These are phyloP conservation scores for Triticum aestivum DNA, from an alignment of 176 grass and related monocot genomes.

Conservation along the genomic window DNA sequence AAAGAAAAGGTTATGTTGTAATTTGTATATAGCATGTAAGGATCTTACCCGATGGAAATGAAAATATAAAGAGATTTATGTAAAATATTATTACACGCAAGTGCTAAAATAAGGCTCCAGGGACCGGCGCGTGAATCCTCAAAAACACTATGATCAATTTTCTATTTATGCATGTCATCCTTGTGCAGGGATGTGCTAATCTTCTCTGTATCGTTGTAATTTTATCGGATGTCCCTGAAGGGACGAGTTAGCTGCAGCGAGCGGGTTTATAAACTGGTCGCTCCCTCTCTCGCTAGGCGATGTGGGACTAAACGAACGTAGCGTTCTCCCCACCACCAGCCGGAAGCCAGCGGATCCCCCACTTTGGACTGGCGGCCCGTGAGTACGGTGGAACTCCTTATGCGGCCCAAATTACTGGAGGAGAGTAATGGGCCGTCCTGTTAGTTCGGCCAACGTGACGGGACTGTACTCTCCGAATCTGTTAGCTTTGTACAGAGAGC, in stretches of 20 bases:
- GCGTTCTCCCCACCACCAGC: not conserved
- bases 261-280: not conserved
- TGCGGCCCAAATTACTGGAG: not conserved
- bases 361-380: no score
- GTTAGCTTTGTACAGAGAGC: not conserved
- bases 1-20: no score
- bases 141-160: not conserved
- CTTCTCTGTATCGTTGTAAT: not conserved
- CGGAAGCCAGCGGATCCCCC: no score
- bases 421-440: not conserved
- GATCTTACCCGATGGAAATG: no score
- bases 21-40: no score
- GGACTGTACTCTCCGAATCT: no score
- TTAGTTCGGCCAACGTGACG: not conserved
- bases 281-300: fast-evolving
- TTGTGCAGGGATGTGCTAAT: not conserved
- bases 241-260: not conserved
- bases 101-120: no score
- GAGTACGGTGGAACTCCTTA: no score
- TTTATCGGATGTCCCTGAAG: not conserved
- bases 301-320: not conserved
- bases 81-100: no score
- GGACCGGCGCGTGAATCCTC: not conserved
- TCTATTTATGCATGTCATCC: not conserved
- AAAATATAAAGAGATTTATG: no score